These are phyloP conservation scores for Ascochyta fabae DNA, from an alignment of 2,329 filamentous ascomycete genomes.

Conservation along the genomic window DNA sequence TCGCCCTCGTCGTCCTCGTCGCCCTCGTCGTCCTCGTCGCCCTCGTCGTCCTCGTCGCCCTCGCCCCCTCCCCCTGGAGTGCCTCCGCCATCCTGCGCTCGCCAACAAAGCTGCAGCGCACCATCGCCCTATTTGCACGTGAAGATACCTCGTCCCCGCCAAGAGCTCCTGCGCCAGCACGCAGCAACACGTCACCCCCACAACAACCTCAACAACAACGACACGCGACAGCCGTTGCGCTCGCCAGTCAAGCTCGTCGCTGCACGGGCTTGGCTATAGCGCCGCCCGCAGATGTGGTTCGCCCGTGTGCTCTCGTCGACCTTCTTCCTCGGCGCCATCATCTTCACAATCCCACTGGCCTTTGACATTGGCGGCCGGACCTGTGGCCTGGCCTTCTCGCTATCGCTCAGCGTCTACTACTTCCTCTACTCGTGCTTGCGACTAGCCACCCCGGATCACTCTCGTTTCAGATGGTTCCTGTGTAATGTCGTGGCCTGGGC, in stretches of 20 bases:
- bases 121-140: conserved; percentile 37
- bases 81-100: conserved; percentile 1
- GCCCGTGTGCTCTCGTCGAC: conserved; percentile 79
- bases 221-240: conserved; percentile 27
- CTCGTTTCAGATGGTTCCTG: conserved; percentile 75
- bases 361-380: conserved; percentile 97
- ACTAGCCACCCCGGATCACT: conserved; percentile 79
- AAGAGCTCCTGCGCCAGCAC: conserved; percentile 23
- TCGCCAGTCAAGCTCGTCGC: conserved; percentile 50
- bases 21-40: too few relatives aligned
- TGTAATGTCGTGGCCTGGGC: conserved; percentile 73
- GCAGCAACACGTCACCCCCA: conserved; percentile 20
- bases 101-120: conserved; percentile 16
- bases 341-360: conserved; percentile 93
- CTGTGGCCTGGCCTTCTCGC: conserved; percentile 91
- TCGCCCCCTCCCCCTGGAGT: not conserved
- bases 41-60: too few relatives aligned
- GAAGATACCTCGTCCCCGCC: conserved; percentile 42
- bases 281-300: conserved; percentile 75
- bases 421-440: conserved; percentile 83
- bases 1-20: too few relatives aligned
- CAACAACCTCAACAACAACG: conserved; percentile 13
- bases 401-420: conserved; percentile 89
- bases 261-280: conserved; percentile 55
- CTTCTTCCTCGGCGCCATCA: conserved; percentile 87